Evolutionary conservation across 768 basidiomycete species (phyloP), one percentile per base, ranked within the genome.

Genomic region (Tricholoma matsutake): DNA sequence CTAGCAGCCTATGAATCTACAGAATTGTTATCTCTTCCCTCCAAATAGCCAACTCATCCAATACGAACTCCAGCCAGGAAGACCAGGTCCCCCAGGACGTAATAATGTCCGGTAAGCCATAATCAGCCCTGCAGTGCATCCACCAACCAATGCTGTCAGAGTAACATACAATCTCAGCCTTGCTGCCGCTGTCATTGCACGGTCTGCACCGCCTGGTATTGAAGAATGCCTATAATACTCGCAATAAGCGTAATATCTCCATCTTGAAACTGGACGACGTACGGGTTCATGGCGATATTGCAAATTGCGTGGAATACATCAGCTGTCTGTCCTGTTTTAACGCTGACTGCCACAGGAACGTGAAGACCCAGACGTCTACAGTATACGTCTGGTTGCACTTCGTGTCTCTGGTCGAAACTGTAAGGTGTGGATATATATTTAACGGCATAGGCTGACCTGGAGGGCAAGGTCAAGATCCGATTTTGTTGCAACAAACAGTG

Each of bases 311-410:
- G 88, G 80, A 92, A 96, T 18, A 96, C 87, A 69, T 93, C 92
- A 28, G 92, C 92, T 10, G 82, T 87, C 71, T 94, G 91, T 51
- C 86, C 90, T 3, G 87, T 87, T 74, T 89, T 90, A 47, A 96
- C 88, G 72, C 93, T 96, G 29, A 98, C 94, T 2, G 96, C 88
- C 49, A 98, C 94, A 28, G 96, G 96, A 4, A 96, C 94, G 64
- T 91, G 92, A n/a, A 99, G 79, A 8, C 87, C 86, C 55, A 98
- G 75, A 62, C 94, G 81, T 70, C 95, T 81, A 72, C 94, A 96
- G 71, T 99, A 99, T 11, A 96, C 94, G 70, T 98, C 96, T 37
- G 96, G 96, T 70, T 99, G 96, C 20, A 98, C 96, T 79, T 99
- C 96, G 72, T 98, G 96, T 71, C 96, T 81, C 91, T 97, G 60